Evolutionary conservation across 345 rosid genomes (phyloP), one percentile per base, ranked within the genome.

Genomic region (Aurinia saxatilis): DNA sequence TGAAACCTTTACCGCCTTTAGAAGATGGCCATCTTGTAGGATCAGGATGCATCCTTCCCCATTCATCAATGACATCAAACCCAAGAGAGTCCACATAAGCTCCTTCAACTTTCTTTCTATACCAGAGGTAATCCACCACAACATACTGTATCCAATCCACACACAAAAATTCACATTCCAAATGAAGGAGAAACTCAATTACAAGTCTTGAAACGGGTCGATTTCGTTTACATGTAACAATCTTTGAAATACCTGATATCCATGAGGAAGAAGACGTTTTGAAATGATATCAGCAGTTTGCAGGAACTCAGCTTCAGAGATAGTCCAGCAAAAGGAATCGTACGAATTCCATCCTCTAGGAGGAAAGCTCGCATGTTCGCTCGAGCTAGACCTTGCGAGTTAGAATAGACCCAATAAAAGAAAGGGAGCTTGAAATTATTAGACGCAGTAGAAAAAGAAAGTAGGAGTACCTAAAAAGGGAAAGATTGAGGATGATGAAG

Each of bases 281-380:
- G 96, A 79, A 70, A 93, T 27, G 29, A 81, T 66, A 63, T 81
- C 82, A 33, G 99, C 85, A 42, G 67, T 90, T 14, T 77, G 75
- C 69, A 92, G 68, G 75, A 93, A 89, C 80, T 89, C 99, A 55
- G 81, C 76, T 76, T 89, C 99, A 1, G 91, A 85, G 68, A 89
- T 53, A 4, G 77, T 81, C 99, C 99, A 93, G 71, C 85, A 82
- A 72, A 85, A 92, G 51, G 98, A 89, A 72, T 93, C 97, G 18
- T 93, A 93, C 0, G 99, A 82, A 50, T 87, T 93, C 97, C 99
- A 93, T 46, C 99, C 99, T 81, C 97, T 81, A 7, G 97, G 97
- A 23, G 99, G 99, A 33, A 64, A 64, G 74, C 77, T 72, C 56
- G 90, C 92, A 50, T 49, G 88, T 31, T 57, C 73, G 13, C 13